Evolutionary conservation across 2,329 filamentous ascomycete species (phyloP).

Genomic region (Talaromyces sp.): DNA sequence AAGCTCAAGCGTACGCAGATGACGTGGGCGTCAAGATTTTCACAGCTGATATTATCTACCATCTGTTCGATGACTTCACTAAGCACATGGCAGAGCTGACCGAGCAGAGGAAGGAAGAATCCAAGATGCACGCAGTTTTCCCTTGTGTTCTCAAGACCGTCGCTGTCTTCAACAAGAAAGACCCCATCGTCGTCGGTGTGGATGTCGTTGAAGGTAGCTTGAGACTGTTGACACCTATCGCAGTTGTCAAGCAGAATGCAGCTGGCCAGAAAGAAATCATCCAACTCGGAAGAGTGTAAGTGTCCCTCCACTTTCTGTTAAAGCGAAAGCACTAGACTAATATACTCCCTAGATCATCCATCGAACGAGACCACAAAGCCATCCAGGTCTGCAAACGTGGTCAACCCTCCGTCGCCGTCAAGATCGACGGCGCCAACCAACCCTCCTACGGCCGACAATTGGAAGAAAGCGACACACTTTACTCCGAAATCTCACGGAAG

Average conservation of each 20-base stretch:
- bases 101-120: slow-evolving; percentile 93
- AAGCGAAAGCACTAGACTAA: neutral
- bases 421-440: slow-evolving; percentile 92
- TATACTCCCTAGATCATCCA: slow-evolving; percentile 65
- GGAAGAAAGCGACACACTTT: slow-evolving; percentile 84
- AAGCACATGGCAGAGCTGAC: slow-evolving; percentile 85
- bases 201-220: slow-evolving; percentile 91
- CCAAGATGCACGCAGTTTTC: slow-evolving; percentile 93
- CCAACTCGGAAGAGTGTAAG: slow-evolving; percentile 86
- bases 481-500: slow-evolving; percentile 79
- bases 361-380: slow-evolving; percentile 97
- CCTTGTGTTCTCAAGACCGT: slow-evolving; percentile 87
- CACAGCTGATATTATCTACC: slow-evolving; percentile 98
- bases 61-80: slow-evolving; percentile 94
- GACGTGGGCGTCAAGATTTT: slow-evolving; percentile 97
- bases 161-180: slow-evolving; percentile 97
- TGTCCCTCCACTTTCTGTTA: slow-evolving; percentile 26
- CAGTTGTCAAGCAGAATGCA: slow-evolving; percentile 77
- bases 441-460: slow-evolving; percentile 92
- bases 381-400: slow-evolving; percentile 90
- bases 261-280: slow-evolving; percentile 83
- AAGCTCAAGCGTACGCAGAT: slow-evolving; percentile 84
- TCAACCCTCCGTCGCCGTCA: slow-evolving; percentile 94
- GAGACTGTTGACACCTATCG: slow-evolving; percentile 82
- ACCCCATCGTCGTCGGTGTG: slow-evolving; percentile 90